Evolutionary conservation across 106 monocot species (phyloP), one percentile per base, ranked within the genome.

Genomic region (Dactylorhiza incarnata): DNA sequence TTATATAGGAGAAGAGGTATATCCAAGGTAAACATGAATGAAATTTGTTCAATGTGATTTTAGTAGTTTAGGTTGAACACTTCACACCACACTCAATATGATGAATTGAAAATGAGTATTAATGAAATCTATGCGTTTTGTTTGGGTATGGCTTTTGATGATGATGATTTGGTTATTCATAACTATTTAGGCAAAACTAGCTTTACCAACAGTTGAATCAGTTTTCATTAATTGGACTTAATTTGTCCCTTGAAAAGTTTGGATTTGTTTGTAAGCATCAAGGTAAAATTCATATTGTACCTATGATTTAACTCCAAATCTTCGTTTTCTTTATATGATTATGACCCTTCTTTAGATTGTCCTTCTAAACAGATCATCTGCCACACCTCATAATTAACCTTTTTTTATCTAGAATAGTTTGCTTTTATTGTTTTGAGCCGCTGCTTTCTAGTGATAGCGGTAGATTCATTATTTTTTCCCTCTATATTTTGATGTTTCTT

Each of bases 391-490:
- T 63, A 22, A 65, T 65, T 65, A 26, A 65, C 29, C n/a, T n/a
- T 12, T 65, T 65, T 29, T 29, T 65, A 8, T 65, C 26, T 26
- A 26, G 26, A 65, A 11, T 22, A 17, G 6, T 61, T 61, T 22
- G 23, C 22, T 61, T 20, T 61, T 61, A 61, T 20, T 11, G 26
- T 45, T 10, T 69, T 69, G 16, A n/a, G 44, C 45, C 16, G 44
- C 24, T 69, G 9, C 52, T 37, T 66, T 66, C n/a, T 44, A 37
- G 69, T 45, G 72, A 19, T 72, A 44, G 46, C 49, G 48, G 20
- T 49, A 45, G 72, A 19, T 69, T 71, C 45, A 69, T 69, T 69
- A 45, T 69, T 69, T 68, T 67, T 68, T 37, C 43, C 44, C 6
- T 24, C 7, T 37, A 19, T 26, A 44, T 16, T 63, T 76, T 63